Evolutionary conservation across 164 flowering plant genomes (phyloP).

Genomic region (Umbilicus rupestris): DNA sequence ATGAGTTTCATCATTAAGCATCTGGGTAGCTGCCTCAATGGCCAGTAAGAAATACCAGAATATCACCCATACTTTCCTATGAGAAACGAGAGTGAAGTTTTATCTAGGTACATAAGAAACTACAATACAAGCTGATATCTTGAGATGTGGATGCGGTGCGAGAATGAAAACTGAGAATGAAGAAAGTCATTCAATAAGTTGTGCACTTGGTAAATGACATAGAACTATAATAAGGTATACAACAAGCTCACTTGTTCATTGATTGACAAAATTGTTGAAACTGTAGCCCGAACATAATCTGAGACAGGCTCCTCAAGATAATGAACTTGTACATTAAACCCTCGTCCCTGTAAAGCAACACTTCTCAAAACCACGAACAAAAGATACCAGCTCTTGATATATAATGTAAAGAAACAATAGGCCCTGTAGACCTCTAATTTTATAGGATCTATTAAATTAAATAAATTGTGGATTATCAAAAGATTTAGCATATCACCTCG

Average conservation of each 20-base stretch:
- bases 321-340: slow-evolving; percentile 65
- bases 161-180: neutral
- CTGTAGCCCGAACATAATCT: slow-evolving; percentile 73
- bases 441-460: neutral
- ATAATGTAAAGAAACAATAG: neutral
- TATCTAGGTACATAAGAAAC: neutral
- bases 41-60: slow-evolving; percentile 90
- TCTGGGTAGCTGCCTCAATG: slow-evolving; percentile 77
- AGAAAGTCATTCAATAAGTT: neutral
- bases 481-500: slow-evolving; percentile 39
- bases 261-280: slow-evolving; percentile 68
- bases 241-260: slow-evolving; percentile 56
- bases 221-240: neutral
- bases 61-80: slow-evolving; percentile 85
- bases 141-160: neutral
- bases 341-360: slow-evolving; percentile 65
- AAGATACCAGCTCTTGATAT: neutral
- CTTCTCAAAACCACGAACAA: slow-evolving; percentile 1
- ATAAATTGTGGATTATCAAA: neutral
- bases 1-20: slow-evolving; percentile 66
- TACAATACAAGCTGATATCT: neutral
- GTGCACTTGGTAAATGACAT: neutral
- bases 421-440: neutral
- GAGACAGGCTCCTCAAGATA: slow-evolving; percentile 81
- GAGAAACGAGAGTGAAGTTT: slow-evolving; percentile 11